A percentile compares a stretch with the other conserved stretches of the same genome.
phyloP scores from a whole-genome alignment of 306 rosid genomes.

The Quercus suber region DNA sequence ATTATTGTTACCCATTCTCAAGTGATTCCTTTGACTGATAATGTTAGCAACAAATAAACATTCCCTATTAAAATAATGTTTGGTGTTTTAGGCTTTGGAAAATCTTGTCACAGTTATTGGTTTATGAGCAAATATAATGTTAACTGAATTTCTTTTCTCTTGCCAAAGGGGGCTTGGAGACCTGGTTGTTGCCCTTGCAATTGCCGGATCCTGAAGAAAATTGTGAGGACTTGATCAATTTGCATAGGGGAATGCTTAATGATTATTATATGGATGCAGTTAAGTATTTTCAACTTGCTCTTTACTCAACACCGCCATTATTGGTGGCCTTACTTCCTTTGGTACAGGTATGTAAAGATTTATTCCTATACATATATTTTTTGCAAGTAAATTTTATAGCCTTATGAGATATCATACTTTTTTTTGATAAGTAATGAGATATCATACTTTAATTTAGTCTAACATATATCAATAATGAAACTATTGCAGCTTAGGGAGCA shows the following conservation, averaged over 20 bases:
- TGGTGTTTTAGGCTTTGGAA: conserved; percentile 6
- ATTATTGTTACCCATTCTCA: not conserved
- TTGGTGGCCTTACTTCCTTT: conserved; percentile 66
- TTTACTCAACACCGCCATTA: conserved; percentile 44
- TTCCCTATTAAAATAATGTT: conserved; percentile 10
- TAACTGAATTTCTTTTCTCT: conserved; percentile 25
- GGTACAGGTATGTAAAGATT: conserved; percentile 56
- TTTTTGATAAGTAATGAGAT: not conserved
- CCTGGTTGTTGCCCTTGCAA: conserved; percentile 62
- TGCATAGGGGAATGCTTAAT: conserved; percentile 35
- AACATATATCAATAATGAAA: not conserved
- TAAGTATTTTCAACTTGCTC: conserved; percentile 53
- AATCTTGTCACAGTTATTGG: not conserved
- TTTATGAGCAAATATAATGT: not conserved
- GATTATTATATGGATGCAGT: conserved; percentile 53
- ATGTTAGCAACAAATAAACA: conserved; percentile 2
- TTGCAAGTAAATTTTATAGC: not conserved
- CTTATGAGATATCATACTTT: not conserved
- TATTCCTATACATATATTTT: conserved; percentile 4
- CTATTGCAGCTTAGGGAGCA: too few species aligned
- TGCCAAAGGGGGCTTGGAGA: conserved; percentile 57
- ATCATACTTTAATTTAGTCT: not conserved
- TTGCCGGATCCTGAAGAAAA: conserved; percentile 39
- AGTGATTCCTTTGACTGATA: not conserved
- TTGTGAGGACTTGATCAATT: conserved; percentile 37